Conservation (phyloP, 225 moss, liverwort and hornwort genomes). For the Ulota crispa region DNA sequence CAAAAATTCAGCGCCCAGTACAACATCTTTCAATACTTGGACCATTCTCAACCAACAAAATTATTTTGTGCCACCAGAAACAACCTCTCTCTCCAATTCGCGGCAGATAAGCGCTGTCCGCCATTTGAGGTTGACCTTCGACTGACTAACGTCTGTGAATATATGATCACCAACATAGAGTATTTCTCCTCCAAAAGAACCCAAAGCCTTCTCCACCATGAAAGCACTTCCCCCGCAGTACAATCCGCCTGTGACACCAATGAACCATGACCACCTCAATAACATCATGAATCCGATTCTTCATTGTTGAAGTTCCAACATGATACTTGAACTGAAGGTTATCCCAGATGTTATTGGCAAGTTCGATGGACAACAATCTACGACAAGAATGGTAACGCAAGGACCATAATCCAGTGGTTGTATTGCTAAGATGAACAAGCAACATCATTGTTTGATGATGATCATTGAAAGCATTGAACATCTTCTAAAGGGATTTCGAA, state of each 20-base stretch:
- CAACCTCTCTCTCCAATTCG: conserved; percentile 77
- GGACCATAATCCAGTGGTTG: not conserved
- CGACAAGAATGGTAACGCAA: not conserved
- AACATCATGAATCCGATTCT: not conserved
- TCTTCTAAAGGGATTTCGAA: not conserved
- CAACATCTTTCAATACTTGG: not conserved
- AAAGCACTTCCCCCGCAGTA: conserved; percentile 80
- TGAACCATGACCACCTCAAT: not conserved
- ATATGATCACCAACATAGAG: conserved; percentile 83
- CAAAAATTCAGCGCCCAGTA: not conserved
- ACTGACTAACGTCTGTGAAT: conserved; percentile 74
- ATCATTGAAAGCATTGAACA: not conserved
- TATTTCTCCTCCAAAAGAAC: conserved; percentile 62
- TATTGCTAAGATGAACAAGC: not conserved
- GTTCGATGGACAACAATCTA: not conserved
- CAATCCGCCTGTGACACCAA: conserved; percentile 54
- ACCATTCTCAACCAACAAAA: not conserved
- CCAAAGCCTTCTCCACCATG: conserved; percentile 75
- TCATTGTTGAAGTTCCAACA: not conserved
- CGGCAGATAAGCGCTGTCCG: conserved; percentile 71
- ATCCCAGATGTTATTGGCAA: not conserved
- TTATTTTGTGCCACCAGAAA: not conserved
- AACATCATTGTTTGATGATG: not conserved
- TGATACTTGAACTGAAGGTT: not conserved
- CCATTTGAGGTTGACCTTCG: conserved; percentile 78